These are phyloP conservation scores for Ceratopteris richardii DNA, from an alignment of 75 land plant genomes.

Conservation along the genomic window DNA sequence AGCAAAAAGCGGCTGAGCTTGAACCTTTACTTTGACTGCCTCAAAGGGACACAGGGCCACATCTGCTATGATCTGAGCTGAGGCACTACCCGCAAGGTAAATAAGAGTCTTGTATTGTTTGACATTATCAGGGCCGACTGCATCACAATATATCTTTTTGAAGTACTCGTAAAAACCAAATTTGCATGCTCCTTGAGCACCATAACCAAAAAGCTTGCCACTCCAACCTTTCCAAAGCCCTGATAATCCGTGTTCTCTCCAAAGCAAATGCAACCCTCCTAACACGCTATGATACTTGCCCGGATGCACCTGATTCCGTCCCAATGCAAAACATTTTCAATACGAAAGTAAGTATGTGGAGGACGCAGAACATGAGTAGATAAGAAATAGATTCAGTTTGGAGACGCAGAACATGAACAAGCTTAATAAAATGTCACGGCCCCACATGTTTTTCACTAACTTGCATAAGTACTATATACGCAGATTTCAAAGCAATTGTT, in stretches of 20 bases:
- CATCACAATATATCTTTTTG: conserved; percentile 63
- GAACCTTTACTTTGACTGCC: conserved; percentile 88
- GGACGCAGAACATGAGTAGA: neutral
- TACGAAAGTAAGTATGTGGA: too few species aligned
- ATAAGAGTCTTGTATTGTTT: conserved; percentile 42
- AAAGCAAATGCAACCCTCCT: conserved; percentile 56
- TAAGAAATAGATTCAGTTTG: neutral
- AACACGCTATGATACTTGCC: conserved; percentile 56
- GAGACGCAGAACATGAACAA: too few species aligned
- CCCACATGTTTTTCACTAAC: too few species aligned
- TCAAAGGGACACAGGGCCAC: conserved; percentile 92
- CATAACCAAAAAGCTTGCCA: conserved; percentile 78
- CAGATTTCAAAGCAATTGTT: too few species aligned
- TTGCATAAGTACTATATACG: too few species aligned
- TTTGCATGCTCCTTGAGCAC: conserved; percentile 86
- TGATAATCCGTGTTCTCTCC: conserved; percentile 66
- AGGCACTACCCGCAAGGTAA: conserved; percentile 73
- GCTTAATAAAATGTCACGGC: too few species aligned
- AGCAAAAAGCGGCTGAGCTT: conserved; percentile 73
- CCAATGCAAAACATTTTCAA: neutral
- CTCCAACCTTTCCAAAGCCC: conserved; percentile 98
- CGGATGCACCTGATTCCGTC: conserved; percentile 63
- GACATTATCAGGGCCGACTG: conserved; percentile 21
- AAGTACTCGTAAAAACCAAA: conserved; percentile 95
- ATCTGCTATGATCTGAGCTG: conserved; percentile 84